phyloP scores from a whole-genome alignment of 2,329 filamentous ascomycete species.

The Trichoderma atrobrunneum region DNA sequence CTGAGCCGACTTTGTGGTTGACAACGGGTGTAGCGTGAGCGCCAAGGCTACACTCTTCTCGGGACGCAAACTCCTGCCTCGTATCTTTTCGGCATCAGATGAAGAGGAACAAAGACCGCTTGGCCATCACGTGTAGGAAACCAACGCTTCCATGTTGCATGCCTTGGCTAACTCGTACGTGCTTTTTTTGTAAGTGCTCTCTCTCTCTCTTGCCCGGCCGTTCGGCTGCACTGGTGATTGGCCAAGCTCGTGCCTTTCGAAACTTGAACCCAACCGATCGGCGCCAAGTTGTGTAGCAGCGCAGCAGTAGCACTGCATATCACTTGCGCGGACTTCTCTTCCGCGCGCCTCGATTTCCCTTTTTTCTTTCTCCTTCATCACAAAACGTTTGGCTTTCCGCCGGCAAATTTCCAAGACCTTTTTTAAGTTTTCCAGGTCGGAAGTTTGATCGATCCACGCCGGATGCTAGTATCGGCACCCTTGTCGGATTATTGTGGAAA shows the following conservation, averaged over 20 bases:
- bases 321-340: not conserved
- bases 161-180: not conserved
- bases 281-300: not conserved
- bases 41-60: not conserved
- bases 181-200: not conserved
- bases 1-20: not conserved
- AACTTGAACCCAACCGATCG: not conserved
- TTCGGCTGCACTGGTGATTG: slow-evolving; percentile 7
- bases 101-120: not conserved
- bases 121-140: slow-evolving; percentile 9
- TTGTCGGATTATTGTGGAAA: not conserved
- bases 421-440: slow-evolving; percentile 14
- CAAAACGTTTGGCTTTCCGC: not conserved
- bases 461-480: slow-evolving; percentile 5
- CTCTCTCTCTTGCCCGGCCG: not conserved
- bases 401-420: not conserved
- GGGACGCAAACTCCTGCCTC: not conserved
- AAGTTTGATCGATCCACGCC: slow-evolving; percentile 16
- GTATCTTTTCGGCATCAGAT: slow-evolving; percentile 14
- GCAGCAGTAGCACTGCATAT: not conserved
- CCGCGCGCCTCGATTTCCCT: not conserved
- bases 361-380: not conserved
- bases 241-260: not conserved
- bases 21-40: not conserved
- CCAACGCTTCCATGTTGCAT: not conserved